These are phyloP conservation scores for Kurtzmaniella natalensis DNA, from an alignment of 1,139 yeast species.

Conservation along the genomic window DNA sequence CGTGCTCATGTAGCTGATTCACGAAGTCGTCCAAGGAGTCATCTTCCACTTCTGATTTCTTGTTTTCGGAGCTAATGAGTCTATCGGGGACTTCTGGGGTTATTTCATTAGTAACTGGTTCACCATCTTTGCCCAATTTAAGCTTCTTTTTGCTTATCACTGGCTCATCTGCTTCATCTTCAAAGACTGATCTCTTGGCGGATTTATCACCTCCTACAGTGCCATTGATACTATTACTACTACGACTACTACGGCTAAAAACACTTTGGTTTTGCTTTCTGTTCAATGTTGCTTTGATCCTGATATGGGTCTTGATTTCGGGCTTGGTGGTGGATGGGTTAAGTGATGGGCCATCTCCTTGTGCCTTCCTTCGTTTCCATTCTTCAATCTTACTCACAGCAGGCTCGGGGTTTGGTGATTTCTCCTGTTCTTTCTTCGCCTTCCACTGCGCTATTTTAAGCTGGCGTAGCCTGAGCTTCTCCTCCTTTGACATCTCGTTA, in stretches of 20 bases:
- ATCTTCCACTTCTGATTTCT: slow-evolving; percentile 1
- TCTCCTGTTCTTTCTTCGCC: slow-evolving; percentile 26
- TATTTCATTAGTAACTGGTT: no score
- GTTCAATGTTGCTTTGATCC: background rate
- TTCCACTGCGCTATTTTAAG: slow-evolving; percentile 42
- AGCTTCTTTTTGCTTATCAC: slow-evolving; percentile 11
- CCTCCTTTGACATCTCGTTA: slow-evolving; percentile 22
- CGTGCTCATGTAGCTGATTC: background rate
- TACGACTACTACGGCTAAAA: no score
- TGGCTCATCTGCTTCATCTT: slow-evolving; percentile 15
- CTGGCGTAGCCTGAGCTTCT: slow-evolving; percentile 32
- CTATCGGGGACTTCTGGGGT: no score
- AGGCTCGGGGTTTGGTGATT: background rate
- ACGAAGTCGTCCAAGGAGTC: background rate
- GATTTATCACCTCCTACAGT: background rate
- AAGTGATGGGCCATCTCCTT: slow-evolving; percentile 5
- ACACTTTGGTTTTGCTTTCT: no score
- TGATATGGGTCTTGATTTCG: background rate
- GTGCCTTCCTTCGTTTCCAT: slow-evolving; percentile 32
- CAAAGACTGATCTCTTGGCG: slow-evolving; percentile 1
- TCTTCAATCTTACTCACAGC: slow-evolving; percentile 27
- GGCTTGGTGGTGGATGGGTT: slow-evolving; percentile 3
- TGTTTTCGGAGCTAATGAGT: slow-evolving; percentile 2
- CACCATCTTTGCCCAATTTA: slow-evolving; percentile 3
- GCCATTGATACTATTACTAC: no score